phyloP scores from a whole-genome alignment of 345 rosid species.

The Corchorus capsularis region DNA sequence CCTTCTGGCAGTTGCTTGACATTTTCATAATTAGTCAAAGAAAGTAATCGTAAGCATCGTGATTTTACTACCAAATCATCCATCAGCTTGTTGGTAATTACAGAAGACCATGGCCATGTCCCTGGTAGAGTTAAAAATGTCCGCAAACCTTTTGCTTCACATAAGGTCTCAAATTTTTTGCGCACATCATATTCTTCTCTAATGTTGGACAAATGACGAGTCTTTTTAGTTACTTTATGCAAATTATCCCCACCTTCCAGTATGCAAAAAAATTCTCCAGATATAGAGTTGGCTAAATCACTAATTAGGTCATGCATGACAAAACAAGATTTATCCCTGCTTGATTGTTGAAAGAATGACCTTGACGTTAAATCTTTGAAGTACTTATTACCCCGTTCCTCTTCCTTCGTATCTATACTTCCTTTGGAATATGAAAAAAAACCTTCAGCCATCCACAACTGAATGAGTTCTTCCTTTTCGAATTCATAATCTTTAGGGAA shows the following conservation, averaged over 20 bases:
- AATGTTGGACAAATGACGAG: background rate
- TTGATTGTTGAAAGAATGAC: background rate
- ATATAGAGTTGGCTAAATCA: background rate
- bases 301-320: slow-evolving; percentile 5
- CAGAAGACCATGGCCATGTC: too few species aligned
- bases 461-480: background rate
- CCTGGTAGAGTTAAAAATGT: background rate
- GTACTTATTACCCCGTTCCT: background rate
- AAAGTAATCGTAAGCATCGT: background rate
- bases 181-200: background rate
- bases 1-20: background rate
- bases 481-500: background rate
- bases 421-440: background rate
- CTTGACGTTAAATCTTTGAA: background rate
- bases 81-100: background rate
- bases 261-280: background rate
- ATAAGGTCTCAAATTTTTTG: background rate
- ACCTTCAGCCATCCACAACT: background rate
- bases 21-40: background rate
- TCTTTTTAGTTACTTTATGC: background rate
- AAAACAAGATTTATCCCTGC: background rate
- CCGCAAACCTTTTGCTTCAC: background rate
- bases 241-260: background rate
- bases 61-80: background rate
- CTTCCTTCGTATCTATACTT: background rate